phyloP scores from a whole-genome alignment of 139 green algal genomes.

The Gonium pectorale region DNA sequence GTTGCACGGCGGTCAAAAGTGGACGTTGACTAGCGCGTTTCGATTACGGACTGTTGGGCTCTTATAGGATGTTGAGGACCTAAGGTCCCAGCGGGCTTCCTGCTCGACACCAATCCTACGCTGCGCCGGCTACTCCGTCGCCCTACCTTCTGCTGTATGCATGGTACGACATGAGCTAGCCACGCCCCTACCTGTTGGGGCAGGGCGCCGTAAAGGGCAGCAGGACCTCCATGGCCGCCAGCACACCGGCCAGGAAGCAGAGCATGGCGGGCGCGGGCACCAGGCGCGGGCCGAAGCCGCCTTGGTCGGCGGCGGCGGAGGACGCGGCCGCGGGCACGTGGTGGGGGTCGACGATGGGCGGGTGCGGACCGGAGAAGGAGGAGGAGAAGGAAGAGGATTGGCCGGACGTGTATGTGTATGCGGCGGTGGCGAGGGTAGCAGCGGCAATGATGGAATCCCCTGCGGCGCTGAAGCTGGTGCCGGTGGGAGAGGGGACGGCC shows the following conservation, averaged over 20 bases:
- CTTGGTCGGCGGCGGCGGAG: background rate
- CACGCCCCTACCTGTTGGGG: slow-evolving; percentile 40
- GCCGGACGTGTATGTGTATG: no score
- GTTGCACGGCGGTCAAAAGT: no score
- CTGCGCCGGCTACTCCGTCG: no score
- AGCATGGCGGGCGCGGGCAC: background rate
- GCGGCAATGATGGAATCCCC: background rate
- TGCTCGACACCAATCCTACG: no score
- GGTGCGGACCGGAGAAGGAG: no score
- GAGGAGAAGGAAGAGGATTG: no score
- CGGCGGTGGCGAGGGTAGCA: background rate
- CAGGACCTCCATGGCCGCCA: slow-evolving; percentile 69
- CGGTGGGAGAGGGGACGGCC: background rate
- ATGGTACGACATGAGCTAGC: background rate
- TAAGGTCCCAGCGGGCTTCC: no score
- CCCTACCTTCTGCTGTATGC: no score
- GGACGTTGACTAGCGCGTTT: no score
- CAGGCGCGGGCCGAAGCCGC: background rate
- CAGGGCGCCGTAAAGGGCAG: slow-evolving; percentile 66
- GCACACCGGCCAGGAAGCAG: slow-evolving; percentile 70
- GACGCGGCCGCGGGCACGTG: background rate
- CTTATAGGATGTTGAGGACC: no score
- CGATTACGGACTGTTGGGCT: no score
- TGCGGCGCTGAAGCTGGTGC: background rate
- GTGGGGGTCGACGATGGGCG: background rate